phyloP scores from a whole-genome alignment of 306 rosid genomes.

The Cucurbita argyrosperma region DNA sequence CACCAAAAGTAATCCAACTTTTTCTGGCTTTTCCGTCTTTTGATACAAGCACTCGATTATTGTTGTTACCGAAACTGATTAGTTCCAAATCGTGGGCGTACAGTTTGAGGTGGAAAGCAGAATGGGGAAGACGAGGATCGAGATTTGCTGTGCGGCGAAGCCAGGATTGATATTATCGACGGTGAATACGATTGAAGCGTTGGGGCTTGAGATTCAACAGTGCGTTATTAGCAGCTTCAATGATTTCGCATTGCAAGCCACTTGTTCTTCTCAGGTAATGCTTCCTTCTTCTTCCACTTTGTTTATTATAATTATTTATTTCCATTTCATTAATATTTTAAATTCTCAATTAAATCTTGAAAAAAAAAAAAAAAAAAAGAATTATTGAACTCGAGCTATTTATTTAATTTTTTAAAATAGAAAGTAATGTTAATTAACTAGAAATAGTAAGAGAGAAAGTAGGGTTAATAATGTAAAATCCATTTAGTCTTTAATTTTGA shows the following conservation, averaged over 20 bases:
- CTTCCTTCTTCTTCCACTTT: neutral
- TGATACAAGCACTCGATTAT: neutral
- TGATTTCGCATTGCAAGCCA: slow-evolving; percentile 91
- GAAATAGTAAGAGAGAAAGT: too few species aligned
- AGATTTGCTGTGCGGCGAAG: slow-evolving; percentile 73
- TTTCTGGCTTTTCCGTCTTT: neutral
- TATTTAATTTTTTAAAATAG: too few species aligned
- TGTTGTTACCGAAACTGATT: neutral
- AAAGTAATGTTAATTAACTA: too few species aligned
- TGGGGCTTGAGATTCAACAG: slow-evolving; percentile 88
- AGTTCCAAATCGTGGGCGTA: neutral
- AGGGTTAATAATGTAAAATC: too few species aligned
- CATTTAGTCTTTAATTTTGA: too few species aligned
- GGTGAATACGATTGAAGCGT: slow-evolving; percentile 62
- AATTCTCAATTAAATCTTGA: too few species aligned
- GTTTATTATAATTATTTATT: too few species aligned
- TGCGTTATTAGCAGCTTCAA: slow-evolving; percentile 84
- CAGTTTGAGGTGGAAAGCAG: slow-evolving; percentile 81
- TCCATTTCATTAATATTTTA: too few species aligned
- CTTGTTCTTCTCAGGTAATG: slow-evolving; percentile 76
- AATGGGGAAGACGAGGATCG: slow-evolving; percentile 42
- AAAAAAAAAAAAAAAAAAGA: too few species aligned
- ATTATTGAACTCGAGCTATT: too few species aligned
- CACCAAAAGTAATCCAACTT: slow-evolving; percentile 49
- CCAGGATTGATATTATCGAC: slow-evolving; percentile 62